A percentile compares a stretch with the other conserved stretches of the same genome.
phyloP scores from a whole-genome alignment of 805 yeast species.

The Suhomyces xylopsoci region DNA sequence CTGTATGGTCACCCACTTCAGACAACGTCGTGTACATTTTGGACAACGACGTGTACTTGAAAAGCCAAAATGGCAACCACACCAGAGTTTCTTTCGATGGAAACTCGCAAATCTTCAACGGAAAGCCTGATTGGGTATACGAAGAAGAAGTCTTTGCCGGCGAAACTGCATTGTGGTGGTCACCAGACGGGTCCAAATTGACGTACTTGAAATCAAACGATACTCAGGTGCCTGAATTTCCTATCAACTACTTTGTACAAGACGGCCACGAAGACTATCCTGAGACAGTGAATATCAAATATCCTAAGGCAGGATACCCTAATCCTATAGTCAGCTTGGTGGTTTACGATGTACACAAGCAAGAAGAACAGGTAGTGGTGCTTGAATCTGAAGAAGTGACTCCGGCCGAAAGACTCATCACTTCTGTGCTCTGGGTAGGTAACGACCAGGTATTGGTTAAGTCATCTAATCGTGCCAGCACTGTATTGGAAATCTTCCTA shows the following conservation, averaged over 20 bases:
- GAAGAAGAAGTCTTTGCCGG: constrained; percentile 70
- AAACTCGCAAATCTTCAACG: constrained; percentile 51
- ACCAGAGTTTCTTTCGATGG: constrained; percentile 52
- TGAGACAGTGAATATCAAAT: constrained; percentile 43
- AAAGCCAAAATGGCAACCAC: constrained; percentile 22
- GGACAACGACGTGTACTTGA: constrained; percentile 53
- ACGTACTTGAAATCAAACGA: constrained; percentile 60
- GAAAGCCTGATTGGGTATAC: constrained; percentile 80
- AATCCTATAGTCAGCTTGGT: constrained; percentile 56
- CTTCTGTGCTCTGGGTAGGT: constrained; percentile 60
- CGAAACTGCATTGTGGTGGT: constrained; percentile 71
- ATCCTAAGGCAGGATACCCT: constrained; percentile 70
- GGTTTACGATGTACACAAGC: constrained; percentile 35
- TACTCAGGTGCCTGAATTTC: constrained; percentile 51
- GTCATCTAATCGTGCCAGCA: constrained; percentile 62
- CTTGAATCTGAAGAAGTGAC: constrained; percentile 22
- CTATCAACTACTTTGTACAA: constrained; percentile 51
- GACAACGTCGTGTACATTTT: constrained; percentile 53
- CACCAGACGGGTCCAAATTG: constrained; percentile 56
- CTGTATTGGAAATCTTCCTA: constrained; percentile 47
- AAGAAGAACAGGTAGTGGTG: constrained; percentile 12
- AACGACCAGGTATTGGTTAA: constrained; percentile 49
- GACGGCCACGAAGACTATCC: constrained; percentile 46
- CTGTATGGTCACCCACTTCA: constrained; percentile 62
- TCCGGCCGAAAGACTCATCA: constrained; percentile 49